Percentiles rank a stretch among this genome's conserved stretches.
These are phyloP conservation scores for Oryza glaberrima DNA, from an alignment of 176 grass and related monocot species.

Conservation along the genomic window DNA sequence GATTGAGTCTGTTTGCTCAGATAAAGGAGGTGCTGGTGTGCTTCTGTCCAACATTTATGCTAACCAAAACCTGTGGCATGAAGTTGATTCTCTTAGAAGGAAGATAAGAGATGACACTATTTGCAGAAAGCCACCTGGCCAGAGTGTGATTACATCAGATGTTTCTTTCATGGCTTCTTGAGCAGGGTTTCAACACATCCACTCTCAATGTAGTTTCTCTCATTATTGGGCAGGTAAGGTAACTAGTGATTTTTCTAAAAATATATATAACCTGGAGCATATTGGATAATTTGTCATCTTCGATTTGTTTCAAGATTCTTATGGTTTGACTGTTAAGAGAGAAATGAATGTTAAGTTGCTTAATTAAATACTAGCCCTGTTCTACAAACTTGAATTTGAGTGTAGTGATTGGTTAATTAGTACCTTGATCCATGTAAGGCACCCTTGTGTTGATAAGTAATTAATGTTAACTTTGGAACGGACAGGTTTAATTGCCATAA, in stretches of 20 bases:
- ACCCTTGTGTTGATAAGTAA: background rate
- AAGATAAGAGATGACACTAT: constrained; percentile 36
- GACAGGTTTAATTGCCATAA: background rate
- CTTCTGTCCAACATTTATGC: constrained; percentile 81
- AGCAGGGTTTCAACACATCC: background rate
- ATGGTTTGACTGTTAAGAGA: constrained; percentile 7
- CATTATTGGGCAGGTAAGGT: constrained; percentile 32
- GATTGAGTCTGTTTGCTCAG: constrained; percentile 57
- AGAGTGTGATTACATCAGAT: constrained; percentile 50
- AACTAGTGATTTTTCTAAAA: constrained; percentile 15
- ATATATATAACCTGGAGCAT: background rate
- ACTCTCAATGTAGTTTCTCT: background rate
- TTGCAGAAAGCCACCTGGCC: constrained; percentile 61
- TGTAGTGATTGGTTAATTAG: background rate
- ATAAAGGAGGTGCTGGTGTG: constrained; percentile 67
- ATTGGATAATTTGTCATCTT: background rate
- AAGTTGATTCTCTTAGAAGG: constrained; percentile 62
- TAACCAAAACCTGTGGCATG: constrained; percentile 59
- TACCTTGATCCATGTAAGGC: background rate
- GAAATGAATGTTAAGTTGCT: background rate
- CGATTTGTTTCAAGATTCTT: constrained; percentile 24
- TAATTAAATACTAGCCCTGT: background rate
- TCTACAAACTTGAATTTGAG: constrained; percentile 18
- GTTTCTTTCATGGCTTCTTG: constrained; percentile 37
- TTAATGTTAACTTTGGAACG: background rate